A percentile compares a stretch with the other conserved stretches of the same genome.
phyloP scores from a whole-genome alignment of 164 flowering plant genomes.

The Umbellularia californica region DNA sequence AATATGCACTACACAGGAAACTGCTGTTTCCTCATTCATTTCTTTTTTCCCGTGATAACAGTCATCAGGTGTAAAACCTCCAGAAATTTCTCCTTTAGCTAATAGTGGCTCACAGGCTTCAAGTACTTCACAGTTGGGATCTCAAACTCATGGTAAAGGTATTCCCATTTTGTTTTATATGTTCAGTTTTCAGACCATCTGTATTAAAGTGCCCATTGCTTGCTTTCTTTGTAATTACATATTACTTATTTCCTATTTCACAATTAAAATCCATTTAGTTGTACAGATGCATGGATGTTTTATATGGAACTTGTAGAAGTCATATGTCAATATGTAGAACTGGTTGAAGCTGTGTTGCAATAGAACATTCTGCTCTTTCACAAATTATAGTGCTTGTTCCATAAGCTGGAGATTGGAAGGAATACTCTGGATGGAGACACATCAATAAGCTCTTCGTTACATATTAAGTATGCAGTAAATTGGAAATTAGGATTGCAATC shows the following conservation, averaged over 20 bases:
- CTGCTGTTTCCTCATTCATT: background rate
- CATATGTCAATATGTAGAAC: background rate
- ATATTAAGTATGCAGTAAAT: too few species aligned
- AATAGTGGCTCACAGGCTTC: constrained; percentile 49
- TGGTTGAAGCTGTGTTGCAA: too few species aligned
- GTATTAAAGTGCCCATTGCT: background rate
- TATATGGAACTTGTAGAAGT: background rate
- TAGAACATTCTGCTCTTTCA: too few species aligned
- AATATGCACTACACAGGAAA: background rate
- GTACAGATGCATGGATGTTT: background rate
- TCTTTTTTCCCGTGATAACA: constrained; percentile 17
- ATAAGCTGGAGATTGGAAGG: background rate
- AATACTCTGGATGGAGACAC: too few species aligned
- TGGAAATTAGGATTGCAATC: too few species aligned
- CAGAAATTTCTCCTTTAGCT: constrained; percentile 36
- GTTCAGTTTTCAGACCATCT: background rate
- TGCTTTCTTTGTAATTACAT: background rate
- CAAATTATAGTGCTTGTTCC: background rate
- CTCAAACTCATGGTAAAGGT: constrained; percentile 58
- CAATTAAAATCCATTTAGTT: background rate
- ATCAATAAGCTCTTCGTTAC: too few species aligned
- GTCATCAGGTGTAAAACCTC: constrained; percentile 48
- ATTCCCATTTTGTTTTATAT: constrained; percentile 5
- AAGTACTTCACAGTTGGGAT: constrained; percentile 32
- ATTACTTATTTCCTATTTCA: background rate